Evolutionary conservation across 202 grass and related monocot species (phyloP).

Genomic region (Musa balbisiana): DNA sequence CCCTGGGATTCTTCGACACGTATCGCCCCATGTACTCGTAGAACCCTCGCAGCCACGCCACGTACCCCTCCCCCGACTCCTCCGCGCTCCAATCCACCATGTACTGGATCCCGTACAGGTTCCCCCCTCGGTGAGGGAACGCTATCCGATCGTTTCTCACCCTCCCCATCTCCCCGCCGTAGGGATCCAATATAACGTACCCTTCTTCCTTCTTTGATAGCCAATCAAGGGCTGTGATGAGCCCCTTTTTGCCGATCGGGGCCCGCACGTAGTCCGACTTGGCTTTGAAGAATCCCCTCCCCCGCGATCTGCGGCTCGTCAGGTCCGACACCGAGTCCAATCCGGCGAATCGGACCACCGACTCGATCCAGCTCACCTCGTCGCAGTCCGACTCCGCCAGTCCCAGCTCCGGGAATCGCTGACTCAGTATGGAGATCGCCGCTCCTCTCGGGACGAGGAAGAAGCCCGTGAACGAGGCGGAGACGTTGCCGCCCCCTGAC

Average conservation of each 20-base stretch:
- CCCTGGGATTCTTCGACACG: slow-evolving; percentile 35
- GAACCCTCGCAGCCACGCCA: slow-evolving; percentile 42
- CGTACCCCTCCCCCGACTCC: neutral
- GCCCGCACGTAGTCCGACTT: slow-evolving; percentile 59
- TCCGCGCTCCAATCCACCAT: slow-evolving; percentile 19
- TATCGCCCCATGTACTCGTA: slow-evolving; percentile 35
- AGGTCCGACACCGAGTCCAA: slow-evolving; percentile 29
- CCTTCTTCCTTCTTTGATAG: slow-evolving; percentile 23
- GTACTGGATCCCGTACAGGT: slow-evolving; percentile 59
- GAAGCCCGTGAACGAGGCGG: slow-evolving; percentile 33
- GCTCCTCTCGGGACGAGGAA: slow-evolving; percentile 17
- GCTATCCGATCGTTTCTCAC: slow-evolving; percentile 19
- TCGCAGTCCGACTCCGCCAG: slow-evolving; percentile 21
- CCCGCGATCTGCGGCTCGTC: neutral
- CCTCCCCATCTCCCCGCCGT: slow-evolving; percentile 50
- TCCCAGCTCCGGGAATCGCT: slow-evolving; percentile 28
- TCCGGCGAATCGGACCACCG: slow-evolving; percentile 32
- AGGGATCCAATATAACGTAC: slow-evolving; percentile 50
- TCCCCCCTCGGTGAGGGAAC: slow-evolving; percentile 45
- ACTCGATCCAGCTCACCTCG: slow-evolving; percentile 53
- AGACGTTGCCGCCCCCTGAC: slow-evolving; percentile 19
- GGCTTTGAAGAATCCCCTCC: slow-evolving; percentile 30
- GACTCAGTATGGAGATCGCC: slow-evolving; percentile 13
- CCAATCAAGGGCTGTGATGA: slow-evolving; percentile 18
- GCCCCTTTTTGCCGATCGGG: slow-evolving; percentile 12